phyloP scores from a whole-genome alignment of 352 stramenopile species.

The Peronospora farinosa region DNA sequence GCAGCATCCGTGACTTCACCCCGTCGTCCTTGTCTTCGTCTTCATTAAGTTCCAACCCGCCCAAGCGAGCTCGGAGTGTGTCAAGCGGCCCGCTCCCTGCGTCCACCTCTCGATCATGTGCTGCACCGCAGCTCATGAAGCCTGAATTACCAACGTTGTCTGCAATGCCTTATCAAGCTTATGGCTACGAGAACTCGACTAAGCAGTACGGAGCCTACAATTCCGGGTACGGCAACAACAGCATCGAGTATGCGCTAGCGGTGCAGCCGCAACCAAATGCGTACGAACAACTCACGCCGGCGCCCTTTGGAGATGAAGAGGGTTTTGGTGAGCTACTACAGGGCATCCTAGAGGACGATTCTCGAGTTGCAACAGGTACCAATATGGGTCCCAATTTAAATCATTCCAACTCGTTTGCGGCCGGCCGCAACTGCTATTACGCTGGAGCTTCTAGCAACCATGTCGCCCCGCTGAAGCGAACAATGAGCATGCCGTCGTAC shows the following conservation, averaged over 20 bases:
- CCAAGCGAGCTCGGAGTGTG: conserved; percentile 25
- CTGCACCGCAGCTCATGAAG: conserved; percentile 22
- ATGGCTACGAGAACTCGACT: conserved; percentile 24
- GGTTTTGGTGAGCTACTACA: conserved; percentile 62
- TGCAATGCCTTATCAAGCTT: conserved; percentile 19
- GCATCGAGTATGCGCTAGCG: conserved; percentile 24
- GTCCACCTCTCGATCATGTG: conserved; percentile 23
- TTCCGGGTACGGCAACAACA: conserved; percentile 28
- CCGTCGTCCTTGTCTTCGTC: conserved; percentile 9
- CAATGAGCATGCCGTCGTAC: conserved; percentile 37
- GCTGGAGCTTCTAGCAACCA: conserved; percentile 3
- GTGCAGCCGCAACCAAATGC: conserved; percentile 11
- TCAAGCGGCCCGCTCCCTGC: conserved; percentile 28
- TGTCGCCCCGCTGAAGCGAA: conserved; percentile 29
- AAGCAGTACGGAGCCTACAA: conserved; percentile 27
- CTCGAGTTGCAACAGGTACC: conserved; percentile 18
- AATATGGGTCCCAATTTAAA: conserved; percentile 19
- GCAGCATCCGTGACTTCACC: conserved; percentile 13
- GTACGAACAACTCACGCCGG: conserved; percentile 57
- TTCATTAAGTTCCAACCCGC: conserved; percentile 11
- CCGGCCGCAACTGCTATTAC: conserved; percentile 23
- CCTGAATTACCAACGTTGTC: conserved; percentile 24
- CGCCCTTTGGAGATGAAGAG: conserved; percentile 57
- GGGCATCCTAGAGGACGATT: conserved; percentile 65
- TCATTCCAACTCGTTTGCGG: conserved; percentile 11